phyloP scores from a whole-genome alignment of 2,329 filamentous ascomycete species.

The Hypoxylon sp. region DNA sequence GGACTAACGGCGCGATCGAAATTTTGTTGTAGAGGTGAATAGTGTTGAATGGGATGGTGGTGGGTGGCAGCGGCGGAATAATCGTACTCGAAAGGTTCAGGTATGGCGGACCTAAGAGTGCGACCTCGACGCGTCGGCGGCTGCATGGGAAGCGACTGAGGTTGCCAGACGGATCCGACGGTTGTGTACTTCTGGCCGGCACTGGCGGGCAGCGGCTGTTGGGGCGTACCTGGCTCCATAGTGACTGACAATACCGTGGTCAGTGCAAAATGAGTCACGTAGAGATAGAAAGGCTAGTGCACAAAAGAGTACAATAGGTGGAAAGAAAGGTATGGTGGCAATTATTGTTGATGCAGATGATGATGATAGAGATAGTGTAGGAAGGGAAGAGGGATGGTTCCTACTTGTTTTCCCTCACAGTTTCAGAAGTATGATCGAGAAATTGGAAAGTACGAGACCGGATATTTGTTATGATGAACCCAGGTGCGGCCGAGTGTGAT shows the following conservation, averaged over 20 bases:
- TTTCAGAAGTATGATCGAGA: not conserved
- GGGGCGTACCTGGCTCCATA: conserved; percentile 26
- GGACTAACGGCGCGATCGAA: conserved; percentile 65
- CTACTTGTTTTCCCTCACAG: not conserved
- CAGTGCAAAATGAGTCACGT: conserved; percentile 2
- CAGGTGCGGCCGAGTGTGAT: not conserved
- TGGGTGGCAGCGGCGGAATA: conserved; percentile 44
- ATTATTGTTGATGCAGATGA: not conserved
- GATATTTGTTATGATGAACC: not conserved
- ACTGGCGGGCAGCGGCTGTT: conserved; percentile 6
- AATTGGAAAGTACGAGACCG: not conserved
- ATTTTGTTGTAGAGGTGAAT: conserved; percentile 69
- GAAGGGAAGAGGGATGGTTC: not conserved
- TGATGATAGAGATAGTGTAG: conserved; percentile 8
- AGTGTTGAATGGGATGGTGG: conserved; percentile 57
- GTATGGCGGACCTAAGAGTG: conserved; percentile 60
- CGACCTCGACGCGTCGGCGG: conserved; percentile 67
- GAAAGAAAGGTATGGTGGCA: conserved; percentile 14
- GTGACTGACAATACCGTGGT: conserved; percentile 13
- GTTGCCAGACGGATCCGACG: conserved; percentile 70
- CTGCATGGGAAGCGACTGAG: conserved; percentile 64
- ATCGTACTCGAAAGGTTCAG: conserved; percentile 51
- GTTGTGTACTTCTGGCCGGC: conserved; percentile 64
- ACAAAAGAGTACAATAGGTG: not conserved
- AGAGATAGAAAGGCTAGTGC: conserved; percentile 1